Evolutionary conservation across 2,329 filamentous ascomycete genomes (phyloP), one percentile per base, ranked within the genome.

Genomic region (Didymella glomerata): DNA sequence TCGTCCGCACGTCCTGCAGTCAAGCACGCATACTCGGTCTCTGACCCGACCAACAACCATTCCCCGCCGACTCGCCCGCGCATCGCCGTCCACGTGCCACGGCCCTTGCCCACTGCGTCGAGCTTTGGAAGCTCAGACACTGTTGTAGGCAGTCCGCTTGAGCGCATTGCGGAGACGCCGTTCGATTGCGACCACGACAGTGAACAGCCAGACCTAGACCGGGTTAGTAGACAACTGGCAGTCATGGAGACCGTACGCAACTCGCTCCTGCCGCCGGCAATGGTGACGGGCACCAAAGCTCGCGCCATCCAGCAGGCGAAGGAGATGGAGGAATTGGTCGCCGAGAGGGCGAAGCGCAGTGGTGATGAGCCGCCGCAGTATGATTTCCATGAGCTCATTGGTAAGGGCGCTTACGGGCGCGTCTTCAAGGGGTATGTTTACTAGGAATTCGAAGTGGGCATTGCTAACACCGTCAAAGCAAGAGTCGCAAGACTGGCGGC

Each of bases 331-430:
- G 80, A 82, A 46, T 77, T 84, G 2, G 86, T 91, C 27, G 79
- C 85, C 47, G 87, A 90, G 64, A 82, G 86, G 60, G 88, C 87
- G 64, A 81, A 81, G 55, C 86, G 85, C 56, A 78, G 81, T 30
- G 85, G 86, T 38, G 85, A 86, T 57, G 83, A 86, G 25, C 80
- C 85, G 4, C 90, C 89, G 1, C 83, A 83, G 14, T 92, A 91
- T 66, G 83, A 84, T n/a, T 86, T 92, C 34, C 81, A 85, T 13
- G 89, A 92, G 74, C 81, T 92, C 54, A 91, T 91, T 65, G 90
- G 90, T 55, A 92, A 92, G 72, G 90, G 90, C 42, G 87, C 86
- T 61, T 92, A 89, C 71, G 90, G 90, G 2, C 85, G 89, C 34
- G 90, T 92, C 16, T 92, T 90, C 78, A 91, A 90, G 75, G 88